Evolutionary conservation across 805 yeast species (phyloP).

Genomic region (Maudiozyma bulderi): DNA sequence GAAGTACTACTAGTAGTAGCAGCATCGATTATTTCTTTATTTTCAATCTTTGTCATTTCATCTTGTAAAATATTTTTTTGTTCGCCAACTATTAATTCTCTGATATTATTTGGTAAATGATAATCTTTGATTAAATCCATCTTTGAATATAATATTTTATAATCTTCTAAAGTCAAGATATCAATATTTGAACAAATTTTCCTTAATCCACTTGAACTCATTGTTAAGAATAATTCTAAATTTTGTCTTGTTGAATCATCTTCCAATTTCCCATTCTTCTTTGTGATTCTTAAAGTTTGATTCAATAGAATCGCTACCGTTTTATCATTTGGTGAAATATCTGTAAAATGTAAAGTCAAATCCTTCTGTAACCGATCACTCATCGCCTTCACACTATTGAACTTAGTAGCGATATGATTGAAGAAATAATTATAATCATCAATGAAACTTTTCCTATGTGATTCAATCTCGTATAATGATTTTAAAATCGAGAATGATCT

Average conservation of each 20-base stretch:
- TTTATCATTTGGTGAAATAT: slow-evolving; percentile 39
- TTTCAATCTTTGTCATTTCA: not conserved
- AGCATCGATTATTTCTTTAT: not conserved
- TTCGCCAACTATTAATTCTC: not conserved
- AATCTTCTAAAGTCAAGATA: slow-evolving; percentile 24
- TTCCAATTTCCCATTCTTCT: not conserved
- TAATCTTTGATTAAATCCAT: slow-evolving; percentile 26
- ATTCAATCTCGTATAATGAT: slow-evolving; percentile 46
- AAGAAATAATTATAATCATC: slow-evolving; percentile 65
- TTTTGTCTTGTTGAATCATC: not conserved
- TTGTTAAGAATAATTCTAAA: slow-evolving; percentile 14
- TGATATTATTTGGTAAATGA: slow-evolving; percentile 20
- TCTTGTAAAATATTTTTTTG: not conserved
- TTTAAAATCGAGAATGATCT: slow-evolving; percentile 62
- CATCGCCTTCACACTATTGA: slow-evolving; percentile 29
- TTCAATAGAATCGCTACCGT: slow-evolving; percentile 53
- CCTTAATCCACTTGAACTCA: slow-evolving; percentile 12
- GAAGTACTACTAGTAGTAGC: not conserved
- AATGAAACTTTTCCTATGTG: slow-evolving; percentile 39
- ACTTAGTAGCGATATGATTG: slow-evolving; percentile 10
- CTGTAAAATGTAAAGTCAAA: slow-evolving; percentile 32
- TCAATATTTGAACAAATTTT: slow-evolving; percentile 20
- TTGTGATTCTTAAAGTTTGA: slow-evolving; percentile 28
- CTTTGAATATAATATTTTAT: slow-evolving; percentile 30
- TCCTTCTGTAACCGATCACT: slow-evolving; percentile 32